Percentiles rank a stretch among this genome's conserved stretches.
Evolutionary conservation across 208 protist species (phyloP).

Genomic region (Tetramitus jugosus): DNA sequence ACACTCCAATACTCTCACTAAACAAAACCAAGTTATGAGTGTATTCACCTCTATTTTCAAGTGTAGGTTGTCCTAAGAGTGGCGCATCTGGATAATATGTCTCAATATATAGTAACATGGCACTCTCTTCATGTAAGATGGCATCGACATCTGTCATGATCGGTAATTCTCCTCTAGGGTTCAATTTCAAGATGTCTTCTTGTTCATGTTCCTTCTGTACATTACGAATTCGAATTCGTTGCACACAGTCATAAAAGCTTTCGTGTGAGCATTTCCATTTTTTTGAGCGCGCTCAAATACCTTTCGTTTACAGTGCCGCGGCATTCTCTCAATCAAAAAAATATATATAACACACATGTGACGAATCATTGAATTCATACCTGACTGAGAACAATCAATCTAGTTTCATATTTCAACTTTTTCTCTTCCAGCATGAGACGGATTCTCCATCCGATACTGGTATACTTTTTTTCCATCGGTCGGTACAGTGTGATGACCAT

Average conservation of each 20-base stretch:
- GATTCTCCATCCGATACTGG: background rate
- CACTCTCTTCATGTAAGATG: background rate
- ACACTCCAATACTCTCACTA: constrained; percentile 3
- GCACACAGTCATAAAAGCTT: no score
- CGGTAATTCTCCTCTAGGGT: constrained; percentile 14
- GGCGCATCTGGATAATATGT: constrained; percentile 2
- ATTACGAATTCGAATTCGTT: no score
- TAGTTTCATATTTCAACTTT: background rate
- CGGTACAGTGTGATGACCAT: constrained; percentile 1
- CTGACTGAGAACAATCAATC: background rate
- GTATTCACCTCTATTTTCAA: background rate
- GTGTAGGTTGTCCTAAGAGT: background rate
- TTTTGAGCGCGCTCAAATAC: no score
- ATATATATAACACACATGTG: no score
- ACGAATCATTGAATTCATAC: no score
- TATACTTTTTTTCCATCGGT: constrained; percentile 15
- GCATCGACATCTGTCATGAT: background rate
- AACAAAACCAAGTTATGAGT: background rate
- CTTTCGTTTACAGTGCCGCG: no score
- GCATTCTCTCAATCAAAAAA: no score
- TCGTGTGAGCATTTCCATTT: no score
- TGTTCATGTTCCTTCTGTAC: background rate
- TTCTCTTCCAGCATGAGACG: constrained; percentile 17
- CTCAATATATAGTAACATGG: constrained; percentile 11
- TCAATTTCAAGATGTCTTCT: constrained; percentile 19